These are phyloP conservation scores for Mimosa pudica DNA, from an alignment of 306 rosid genomes.

Conservation along the genomic window DNA sequence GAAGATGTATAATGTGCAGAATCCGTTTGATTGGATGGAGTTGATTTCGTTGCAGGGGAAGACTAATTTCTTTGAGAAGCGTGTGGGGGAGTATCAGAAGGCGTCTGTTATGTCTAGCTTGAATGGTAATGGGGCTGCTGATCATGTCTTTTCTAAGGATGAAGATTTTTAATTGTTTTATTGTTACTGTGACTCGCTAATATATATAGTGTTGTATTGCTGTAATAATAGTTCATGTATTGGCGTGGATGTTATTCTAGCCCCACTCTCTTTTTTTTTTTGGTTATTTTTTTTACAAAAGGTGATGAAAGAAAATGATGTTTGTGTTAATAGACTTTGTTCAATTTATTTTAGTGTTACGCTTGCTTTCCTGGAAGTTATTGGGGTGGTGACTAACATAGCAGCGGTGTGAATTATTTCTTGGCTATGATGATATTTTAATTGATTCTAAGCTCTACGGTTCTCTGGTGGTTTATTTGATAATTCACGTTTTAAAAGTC, in stretches of 20 bases:
- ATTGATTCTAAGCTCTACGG: not conserved
- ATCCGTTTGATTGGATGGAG: slow-evolving; percentile 98
- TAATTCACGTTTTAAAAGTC: not conserved
- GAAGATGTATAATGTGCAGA: slow-evolving; percentile 59
- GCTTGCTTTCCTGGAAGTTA: not conserved
- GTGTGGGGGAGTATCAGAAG: slow-evolving; percentile 88
- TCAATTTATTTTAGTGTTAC: not conserved
- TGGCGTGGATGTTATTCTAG: not conserved
- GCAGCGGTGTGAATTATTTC: not conserved
- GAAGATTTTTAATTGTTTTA: not conserved
- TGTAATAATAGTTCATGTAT: not conserved
- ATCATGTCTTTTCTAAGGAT: not conserved
- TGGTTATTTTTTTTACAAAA: not conserved
- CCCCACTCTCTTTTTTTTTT: not conserved
- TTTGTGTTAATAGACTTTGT: not conserved
- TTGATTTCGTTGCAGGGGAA: slow-evolving; percentile 89
- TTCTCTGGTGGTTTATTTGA: not conserved
- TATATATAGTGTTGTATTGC: not conserved
- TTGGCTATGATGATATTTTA: not conserved
- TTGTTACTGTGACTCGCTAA: not conserved
- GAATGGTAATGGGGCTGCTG: not conserved
- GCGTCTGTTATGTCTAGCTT: slow-evolving; percentile 75
- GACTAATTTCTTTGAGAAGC: slow-evolving; percentile 84
- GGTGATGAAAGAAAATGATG: not conserved
- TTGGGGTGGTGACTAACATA: not conserved